Percentiles rank a stretch among this genome's conserved stretches.
phyloP scores from a whole-genome alignment of 2,329 filamentous ascomycete species.

The Graphilbum fragrans region DNA sequence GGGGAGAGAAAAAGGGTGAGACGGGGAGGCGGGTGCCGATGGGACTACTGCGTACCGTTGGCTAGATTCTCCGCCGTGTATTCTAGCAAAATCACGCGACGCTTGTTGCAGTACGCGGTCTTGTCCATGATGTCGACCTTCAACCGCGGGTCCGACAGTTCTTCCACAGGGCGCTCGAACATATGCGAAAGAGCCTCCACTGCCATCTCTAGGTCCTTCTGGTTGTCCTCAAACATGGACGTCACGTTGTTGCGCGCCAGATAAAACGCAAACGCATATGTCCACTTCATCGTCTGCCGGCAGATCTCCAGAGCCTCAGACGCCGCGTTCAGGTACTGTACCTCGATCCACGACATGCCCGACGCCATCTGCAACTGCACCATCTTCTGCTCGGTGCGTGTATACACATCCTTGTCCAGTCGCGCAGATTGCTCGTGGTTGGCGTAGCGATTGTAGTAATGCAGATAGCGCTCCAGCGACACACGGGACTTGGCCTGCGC shows the following conservation, averaged over 20 bases:
- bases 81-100: constrained; percentile 76
- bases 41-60: constrained; percentile 70
- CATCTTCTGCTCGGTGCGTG: constrained; percentile 99
- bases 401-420: constrained; percentile 88
- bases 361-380: constrained; percentile 85
- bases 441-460: constrained; percentile 98
- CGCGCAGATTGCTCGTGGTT: constrained; percentile 98
- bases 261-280: constrained; percentile 97
- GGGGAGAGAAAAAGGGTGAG: too few relatives aligned
- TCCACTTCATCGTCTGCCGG: constrained; percentile 98
- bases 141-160: constrained; percentile 73
- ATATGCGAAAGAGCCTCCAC: constrained; percentile 96
- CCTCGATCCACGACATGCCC: constrained; percentile 97
- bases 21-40: too few relatives aligned
- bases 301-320: constrained; percentile 91
- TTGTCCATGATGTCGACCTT: constrained; percentile 99
- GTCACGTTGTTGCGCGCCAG: constrained; percentile 92
- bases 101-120: constrained; percentile 91
- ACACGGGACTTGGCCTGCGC: constrained; percentile 84
- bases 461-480: constrained; percentile 87
- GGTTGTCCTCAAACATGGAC: constrained; percentile 96
- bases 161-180: constrained; percentile 93
- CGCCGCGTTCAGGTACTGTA: constrained; percentile 89
- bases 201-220: constrained; percentile 94
- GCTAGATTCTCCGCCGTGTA: constrained; percentile 90